Base-by-base conservation (phyloP, 2,329 filamentous ascomycete species). In the Scorias spongiosa region DNA sequence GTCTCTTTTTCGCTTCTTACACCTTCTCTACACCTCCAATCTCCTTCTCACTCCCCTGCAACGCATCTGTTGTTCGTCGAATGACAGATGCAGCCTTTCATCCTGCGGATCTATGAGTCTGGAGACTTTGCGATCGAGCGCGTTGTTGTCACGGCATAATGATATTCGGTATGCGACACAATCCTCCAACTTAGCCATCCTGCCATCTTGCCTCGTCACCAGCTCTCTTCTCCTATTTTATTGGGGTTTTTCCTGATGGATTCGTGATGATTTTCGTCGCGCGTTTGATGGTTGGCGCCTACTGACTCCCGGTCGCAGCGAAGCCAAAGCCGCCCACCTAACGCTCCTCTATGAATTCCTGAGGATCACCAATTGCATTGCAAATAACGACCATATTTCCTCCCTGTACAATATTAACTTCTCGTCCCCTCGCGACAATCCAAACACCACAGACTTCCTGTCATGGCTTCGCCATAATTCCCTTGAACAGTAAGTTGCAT, bases 401-500 rank as follows among this genome's bases (percentile, higher is more conserved):
- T 30, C 30, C n/a, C 42, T 49, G 14, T 20, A 43, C 11, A 48
- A 46, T 38, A 26, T 30, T 11, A 44, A 49, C 30, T 45, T 40
- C 32, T 15, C 32, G 3, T 12, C 32, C 5, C 32, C 32, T 12
- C 15, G 11, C 15, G 32, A 36, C 12, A 36, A 36, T 15, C 32
- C 4, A 9, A 36, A 15, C 32, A 12, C 26, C 3, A 46, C 47
- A 10, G 41, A 47, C 29, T 26, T 46, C 6, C 38, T 43, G 20
- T 17, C 42, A 42, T 50, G 46, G 46, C 42, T 78, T 48, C 70
- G 76, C 57, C 64, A 68, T 52, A 76, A 77, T 60, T 69, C 75
- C 51, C 64, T 78, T 36, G 56, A 68, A 51, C 71, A 71, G 75
- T 78, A 69, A 63, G 71, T 63, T 37, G 39, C 50, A 45, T 44